Conservation (phyloP, 441 rosid genomes). For the Gossypium schwendimanii region DNA sequence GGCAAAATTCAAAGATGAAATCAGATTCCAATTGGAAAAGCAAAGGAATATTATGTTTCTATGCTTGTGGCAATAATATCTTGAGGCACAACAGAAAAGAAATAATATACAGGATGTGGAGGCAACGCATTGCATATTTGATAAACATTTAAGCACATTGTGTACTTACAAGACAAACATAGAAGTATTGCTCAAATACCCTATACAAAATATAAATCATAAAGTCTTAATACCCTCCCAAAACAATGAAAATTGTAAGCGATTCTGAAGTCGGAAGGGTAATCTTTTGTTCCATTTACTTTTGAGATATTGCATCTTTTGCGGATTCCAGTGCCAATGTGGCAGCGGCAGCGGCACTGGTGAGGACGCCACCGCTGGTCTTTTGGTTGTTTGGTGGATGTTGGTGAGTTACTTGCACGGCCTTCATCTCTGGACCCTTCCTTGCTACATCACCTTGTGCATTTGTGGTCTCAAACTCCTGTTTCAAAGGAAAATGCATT, state of each 20-base stretch:
- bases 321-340: constrained; percentile 49
- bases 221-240: neutral
- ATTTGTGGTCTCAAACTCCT: constrained; percentile 20
- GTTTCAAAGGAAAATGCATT: neutral
- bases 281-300: neutral
- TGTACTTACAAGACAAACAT: neutral
- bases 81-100: too few species aligned
- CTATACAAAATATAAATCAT: constrained; percentile 1
- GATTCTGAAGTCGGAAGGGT: neutral
- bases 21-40: neutral
- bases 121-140: neutral
- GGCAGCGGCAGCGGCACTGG: constrained; percentile 51
- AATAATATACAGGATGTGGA: neutral
- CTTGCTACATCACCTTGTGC: constrained; percentile 36
- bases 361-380: constrained; percentile 55
- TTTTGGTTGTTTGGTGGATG: constrained; percentile 18
- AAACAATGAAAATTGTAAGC: neutral
- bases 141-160: neutral
- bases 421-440: constrained; percentile 37
- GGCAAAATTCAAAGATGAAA: constrained; percentile 4
- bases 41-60: neutral
- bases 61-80: neutral
- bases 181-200: neutral
- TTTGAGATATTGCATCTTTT: constrained; percentile 39
- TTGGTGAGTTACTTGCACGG: constrained; percentile 43